Base-by-base conservation (phyloP, 257 asterid species). In the Solanum rostratum region DNA sequence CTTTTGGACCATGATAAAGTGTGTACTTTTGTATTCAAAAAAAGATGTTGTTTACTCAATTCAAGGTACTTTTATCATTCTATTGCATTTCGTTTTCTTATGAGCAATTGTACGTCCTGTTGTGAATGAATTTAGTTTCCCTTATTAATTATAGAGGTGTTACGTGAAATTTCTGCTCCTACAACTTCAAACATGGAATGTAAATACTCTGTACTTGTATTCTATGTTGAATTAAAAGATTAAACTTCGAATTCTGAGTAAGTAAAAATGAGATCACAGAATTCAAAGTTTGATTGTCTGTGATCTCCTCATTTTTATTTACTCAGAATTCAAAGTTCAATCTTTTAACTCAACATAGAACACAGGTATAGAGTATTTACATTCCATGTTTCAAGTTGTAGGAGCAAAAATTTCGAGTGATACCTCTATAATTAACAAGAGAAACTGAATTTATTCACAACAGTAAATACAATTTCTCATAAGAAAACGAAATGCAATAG, bases 1-100 rank as follows among this genome's bases (percentile, higher is more conserved):
- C 93, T 95, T 68, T 97, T 95, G 69, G 96, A 95, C 86, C 98
- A 93, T 90, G 96, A 92, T 74, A 92, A 92, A 93, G 95, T 93
- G 88, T 92, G 87, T 76, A 82, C 84, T 73, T 95, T 95, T 45
- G 95, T 45, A 91, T 95, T 81, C 95, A 90, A 93, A 95, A 95
- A 87, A 92, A 95, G 68, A 84, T 82, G 20, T 84, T 96, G 13
- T 93, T 95, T 86, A 92, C 82, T 83, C 62, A 80, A 87, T 95
- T 95, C 81, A 95, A 93, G 98, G 98, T 95, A 91, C 24, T 65
- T 78, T 68, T 9, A 76, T 27, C 62, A 27, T 54, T 55, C 13
- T 84, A 62, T 82, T 73, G 68, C 78, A 79, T 76, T 50, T 69
- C 29, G 7, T 49, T 49, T 49, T 49, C 18, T 49, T 7, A 7